phyloP scores from a whole-genome alignment of 2,329 filamentous ascomycete genomes.

The Neopestalotiopsis rosae region DNA sequence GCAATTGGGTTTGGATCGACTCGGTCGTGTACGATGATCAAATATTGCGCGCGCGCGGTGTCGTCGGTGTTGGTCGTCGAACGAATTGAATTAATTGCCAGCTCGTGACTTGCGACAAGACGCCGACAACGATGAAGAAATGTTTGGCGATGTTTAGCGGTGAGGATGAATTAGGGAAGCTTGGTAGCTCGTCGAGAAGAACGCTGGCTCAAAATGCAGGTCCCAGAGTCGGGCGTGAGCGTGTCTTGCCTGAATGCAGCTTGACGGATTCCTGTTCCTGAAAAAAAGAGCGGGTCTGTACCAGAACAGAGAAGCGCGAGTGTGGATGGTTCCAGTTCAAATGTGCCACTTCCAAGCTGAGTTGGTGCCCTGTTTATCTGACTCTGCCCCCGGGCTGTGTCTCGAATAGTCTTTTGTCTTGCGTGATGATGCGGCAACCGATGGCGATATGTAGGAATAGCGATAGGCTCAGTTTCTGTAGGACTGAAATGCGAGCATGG shows the following conservation, averaged over 20 bases:
- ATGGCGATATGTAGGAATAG: not conserved
- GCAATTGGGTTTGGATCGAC: not conserved
- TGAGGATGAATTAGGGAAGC: not conserved
- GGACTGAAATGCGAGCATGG: not conserved
- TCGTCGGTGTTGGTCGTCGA: not conserved
- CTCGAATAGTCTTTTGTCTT: not conserved
- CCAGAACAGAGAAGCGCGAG: not conserved
- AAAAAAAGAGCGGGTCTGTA: constrained; percentile 12
- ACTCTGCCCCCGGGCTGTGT: not conserved
- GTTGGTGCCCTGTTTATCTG: not conserved
- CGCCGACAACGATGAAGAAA: not conserved
- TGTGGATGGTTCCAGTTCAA: constrained; percentile 3
- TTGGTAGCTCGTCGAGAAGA: not conserved
- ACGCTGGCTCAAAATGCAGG: not conserved
- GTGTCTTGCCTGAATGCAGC: constrained; percentile 6
- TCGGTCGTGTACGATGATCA: not conserved
- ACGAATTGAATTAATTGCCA: not conserved
- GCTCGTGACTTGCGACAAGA: not conserved
- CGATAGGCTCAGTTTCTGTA: not conserved
- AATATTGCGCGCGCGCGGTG: not conserved
- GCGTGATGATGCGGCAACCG: not conserved
- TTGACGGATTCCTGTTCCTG: constrained; percentile 14
- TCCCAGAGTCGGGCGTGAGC: not conserved
- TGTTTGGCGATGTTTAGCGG: not conserved
- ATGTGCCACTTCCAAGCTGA: not conserved